Conservation (phyloP, 1,139 yeast genomes). For the Debaryomycetaceae sp. region DNA sequence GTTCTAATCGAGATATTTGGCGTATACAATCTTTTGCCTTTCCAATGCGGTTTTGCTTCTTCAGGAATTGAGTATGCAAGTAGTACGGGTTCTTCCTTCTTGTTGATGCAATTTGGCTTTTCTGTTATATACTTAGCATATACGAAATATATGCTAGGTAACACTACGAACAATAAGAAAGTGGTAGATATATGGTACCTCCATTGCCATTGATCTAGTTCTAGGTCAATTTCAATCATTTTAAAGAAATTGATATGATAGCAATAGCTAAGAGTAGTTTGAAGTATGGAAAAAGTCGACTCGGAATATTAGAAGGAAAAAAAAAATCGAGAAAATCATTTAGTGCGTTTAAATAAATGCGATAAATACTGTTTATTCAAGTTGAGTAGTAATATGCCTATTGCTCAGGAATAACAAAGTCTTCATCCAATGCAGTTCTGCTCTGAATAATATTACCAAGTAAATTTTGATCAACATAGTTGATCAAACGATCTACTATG, state of each 20-base stretch:
- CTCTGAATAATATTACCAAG: conserved; percentile 35
- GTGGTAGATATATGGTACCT: conserved; percentile 49
- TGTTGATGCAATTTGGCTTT: conserved; percentile 42
- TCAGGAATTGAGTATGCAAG: conserved; percentile 66
- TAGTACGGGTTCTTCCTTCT: conserved; percentile 44
- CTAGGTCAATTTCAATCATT: conserved; percentile 47
- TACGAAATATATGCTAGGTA: conserved; percentile 36
- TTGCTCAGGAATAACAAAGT: neutral
- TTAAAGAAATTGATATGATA: conserved; percentile 1
- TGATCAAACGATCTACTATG: conserved; percentile 31
- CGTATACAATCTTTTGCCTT: conserved; percentile 74
- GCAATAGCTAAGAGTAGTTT: neutral
- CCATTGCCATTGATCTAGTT: conserved; percentile 39
- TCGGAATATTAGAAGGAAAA: no score
- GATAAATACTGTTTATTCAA: no score
- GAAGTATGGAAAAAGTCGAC: no score
- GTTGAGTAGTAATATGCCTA: no score
- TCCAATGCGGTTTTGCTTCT: conserved; percentile 90
- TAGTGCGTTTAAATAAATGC: no score
- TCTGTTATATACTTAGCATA: conserved; percentile 38
- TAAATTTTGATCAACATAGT: conserved; percentile 39
- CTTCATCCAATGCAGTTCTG: conserved; percentile 24
- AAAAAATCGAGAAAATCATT: no score
- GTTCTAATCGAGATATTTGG: conserved; percentile 47
- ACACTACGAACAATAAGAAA: conserved; percentile 40